Conservation (phyloP, 495 filamentous ascomycete genomes). For the Apodospora peruviana region DNA sequence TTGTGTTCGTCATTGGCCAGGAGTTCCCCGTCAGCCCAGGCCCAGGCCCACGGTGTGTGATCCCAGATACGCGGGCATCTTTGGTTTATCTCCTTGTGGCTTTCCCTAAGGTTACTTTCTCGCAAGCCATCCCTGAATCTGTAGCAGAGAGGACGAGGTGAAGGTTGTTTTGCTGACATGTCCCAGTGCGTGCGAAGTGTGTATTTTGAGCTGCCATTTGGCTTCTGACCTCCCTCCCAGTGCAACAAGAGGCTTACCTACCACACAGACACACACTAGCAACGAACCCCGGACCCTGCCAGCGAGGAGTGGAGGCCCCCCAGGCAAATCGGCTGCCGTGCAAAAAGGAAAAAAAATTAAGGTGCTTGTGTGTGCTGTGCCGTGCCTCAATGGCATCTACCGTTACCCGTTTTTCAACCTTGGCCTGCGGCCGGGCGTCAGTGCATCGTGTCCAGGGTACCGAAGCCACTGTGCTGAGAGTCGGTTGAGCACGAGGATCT, state of each 20-base stretch:
- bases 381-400: conserved; percentile 17
- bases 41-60: not conserved
- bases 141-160: conserved; percentile 4
- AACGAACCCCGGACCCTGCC: conserved; percentile 17
- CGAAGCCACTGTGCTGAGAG: not conserved
- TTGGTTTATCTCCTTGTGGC: not conserved
- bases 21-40: not conserved
- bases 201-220: conserved; percentile 8
- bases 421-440: conserved; percentile 2
- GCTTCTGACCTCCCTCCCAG: conserved; percentile 4
- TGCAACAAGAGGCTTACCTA: not conserved
- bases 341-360: conserved; percentile 10
- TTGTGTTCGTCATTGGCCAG: not conserved
- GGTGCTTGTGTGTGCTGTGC: conserved; percentile 11
- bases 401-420: conserved; percentile 16
- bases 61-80: not conserved
- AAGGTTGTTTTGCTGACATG: not conserved
- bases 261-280: conserved; percentile 1
- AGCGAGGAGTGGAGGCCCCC: conserved; percentile 6
- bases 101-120: conserved; percentile 6
- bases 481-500: not conserved
- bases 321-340: conserved; percentile 19
- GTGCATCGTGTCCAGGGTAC: conserved; percentile 6
- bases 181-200: not conserved
- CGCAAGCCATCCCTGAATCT: conserved; percentile 23